phyloP scores from a whole-genome alignment of 306 rosid species.

The Hippophae rhamnoides region DNA sequence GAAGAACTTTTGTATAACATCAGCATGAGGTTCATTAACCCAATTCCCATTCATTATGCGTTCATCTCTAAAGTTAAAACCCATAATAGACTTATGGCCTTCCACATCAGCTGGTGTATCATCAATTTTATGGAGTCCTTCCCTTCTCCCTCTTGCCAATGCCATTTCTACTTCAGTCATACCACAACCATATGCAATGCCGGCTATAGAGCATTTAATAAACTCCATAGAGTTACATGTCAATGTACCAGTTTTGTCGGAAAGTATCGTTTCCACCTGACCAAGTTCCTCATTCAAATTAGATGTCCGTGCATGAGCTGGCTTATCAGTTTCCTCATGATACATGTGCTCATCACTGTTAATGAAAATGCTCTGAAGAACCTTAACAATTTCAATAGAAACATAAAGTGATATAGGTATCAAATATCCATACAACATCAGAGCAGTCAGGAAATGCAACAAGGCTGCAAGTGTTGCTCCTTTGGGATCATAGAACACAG shows the following conservation, averaged over 20 bases:
- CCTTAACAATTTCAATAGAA: conserved; percentile 87
- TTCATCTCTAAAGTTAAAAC: conserved; percentile 74
- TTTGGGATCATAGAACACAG: conserved; percentile 48
- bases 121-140: conserved; percentile 23
- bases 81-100: conserved; percentile 34
- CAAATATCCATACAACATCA: conserved; percentile 80
- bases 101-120: conserved; percentile 21
- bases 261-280: conserved; percentile 68
- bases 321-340: conserved; percentile 54
- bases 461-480: conserved; percentile 43
- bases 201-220: conserved; percentile 72
- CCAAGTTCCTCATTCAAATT: conserved; percentile 92
- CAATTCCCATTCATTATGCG: conserved; percentile 60
- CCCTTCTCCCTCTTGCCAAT: conserved; percentile 35
- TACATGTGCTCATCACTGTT: conserved; percentile 79
- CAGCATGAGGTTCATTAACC: conserved; percentile 61
- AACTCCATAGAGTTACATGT: conserved; percentile 94
- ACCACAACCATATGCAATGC: conserved; percentile 65
- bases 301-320: conserved; percentile 81
- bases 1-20: conserved; percentile 51
- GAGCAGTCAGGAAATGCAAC: conserved; percentile 77
- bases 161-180: conserved; percentile 73
- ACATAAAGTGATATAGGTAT: conserved; percentile 87
- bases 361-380: conserved; percentile 71
- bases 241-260: conserved; percentile 89